Conservation (phyloP, 805 yeast genomes). For the Ogataea sp. region DNA sequence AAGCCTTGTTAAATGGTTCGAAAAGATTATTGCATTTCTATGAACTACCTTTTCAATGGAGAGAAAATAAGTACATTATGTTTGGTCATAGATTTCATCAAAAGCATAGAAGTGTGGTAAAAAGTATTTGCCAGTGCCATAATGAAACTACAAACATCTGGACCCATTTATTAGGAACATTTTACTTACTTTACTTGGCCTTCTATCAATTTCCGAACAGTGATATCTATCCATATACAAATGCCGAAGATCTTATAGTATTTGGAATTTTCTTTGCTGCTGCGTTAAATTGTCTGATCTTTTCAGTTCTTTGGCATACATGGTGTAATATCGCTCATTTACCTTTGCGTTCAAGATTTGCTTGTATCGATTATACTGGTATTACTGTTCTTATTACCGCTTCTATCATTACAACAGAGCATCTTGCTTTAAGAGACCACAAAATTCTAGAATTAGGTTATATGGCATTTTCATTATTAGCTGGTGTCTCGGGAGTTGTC, state of each 20-base stretch:
- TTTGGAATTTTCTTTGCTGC: constrained; percentile 62
- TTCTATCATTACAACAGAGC: constrained; percentile 80
- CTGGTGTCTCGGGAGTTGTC: constrained; percentile 65
- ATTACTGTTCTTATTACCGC: constrained; percentile 86
- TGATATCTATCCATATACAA: constrained; percentile 33
- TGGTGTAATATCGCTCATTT: constrained; percentile 69
- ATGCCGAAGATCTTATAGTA: constrained; percentile 36
- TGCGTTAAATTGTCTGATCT: constrained; percentile 65
- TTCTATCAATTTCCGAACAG: constrained; percentile 58
- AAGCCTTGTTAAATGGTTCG: constrained; percentile 34
- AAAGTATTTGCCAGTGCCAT: constrained; percentile 57
- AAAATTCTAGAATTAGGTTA: constrained; percentile 39
- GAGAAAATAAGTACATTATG: constrained; percentile 81
- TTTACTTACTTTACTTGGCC: constrained; percentile 47
- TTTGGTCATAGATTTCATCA: constrained; percentile 80
- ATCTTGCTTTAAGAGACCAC: constrained; percentile 60
- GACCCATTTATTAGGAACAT: constrained; percentile 77
- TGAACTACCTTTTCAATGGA: constrained; percentile 87
- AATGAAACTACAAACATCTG: constrained; percentile 91
- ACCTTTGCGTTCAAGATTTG: constrained; percentile 60
- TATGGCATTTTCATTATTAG: constrained; percentile 50
- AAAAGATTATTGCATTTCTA: constrained; percentile 60
- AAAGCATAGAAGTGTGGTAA: constrained; percentile 49
- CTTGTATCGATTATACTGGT: constrained; percentile 94
- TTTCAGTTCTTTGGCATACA: constrained; percentile 89